phyloP scores from a whole-genome alignment of 495 filamentous ascomycete genomes.

The Penicillium psychrofluorescens region DNA sequence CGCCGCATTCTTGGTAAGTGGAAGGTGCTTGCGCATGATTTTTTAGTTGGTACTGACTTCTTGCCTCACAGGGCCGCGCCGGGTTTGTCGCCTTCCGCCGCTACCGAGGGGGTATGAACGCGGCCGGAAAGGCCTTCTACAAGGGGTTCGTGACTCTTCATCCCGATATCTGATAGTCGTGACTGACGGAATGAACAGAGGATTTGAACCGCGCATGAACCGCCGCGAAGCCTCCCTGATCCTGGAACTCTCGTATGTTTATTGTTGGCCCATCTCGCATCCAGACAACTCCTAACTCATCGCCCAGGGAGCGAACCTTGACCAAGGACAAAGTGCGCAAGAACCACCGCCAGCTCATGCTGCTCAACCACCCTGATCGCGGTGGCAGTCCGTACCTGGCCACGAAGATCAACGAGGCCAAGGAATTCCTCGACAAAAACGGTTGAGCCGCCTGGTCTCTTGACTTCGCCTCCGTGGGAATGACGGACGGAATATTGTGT shows the following conservation, averaged over 20 bases:
- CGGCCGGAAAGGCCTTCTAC: slow-evolving; percentile 86
- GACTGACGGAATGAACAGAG: slow-evolving; percentile 30
- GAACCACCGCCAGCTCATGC: slow-evolving; percentile 93
- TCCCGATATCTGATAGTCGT: neutral
- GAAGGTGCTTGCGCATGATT: neutral
- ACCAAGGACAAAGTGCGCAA: slow-evolving; percentile 92
- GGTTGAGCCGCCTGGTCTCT: slow-evolving; percentile 6
- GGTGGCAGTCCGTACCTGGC: slow-evolving; percentile 95
- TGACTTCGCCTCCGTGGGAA: neutral
- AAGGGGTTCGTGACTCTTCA: slow-evolving; percentile 53
- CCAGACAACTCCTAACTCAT: neutral
- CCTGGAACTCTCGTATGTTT: slow-evolving; percentile 73
- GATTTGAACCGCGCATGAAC: slow-evolving; percentile 93
- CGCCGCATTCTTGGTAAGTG: slow-evolving; percentile 67
- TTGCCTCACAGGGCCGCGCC: slow-evolving; percentile 65
- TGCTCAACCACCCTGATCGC: slow-evolving; percentile 95
- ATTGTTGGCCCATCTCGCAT: neutral
- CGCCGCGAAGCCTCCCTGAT: slow-evolving; percentile 86
- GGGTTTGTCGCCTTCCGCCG: slow-evolving; percentile 82
- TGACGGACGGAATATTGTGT: slow-evolving; percentile 3
- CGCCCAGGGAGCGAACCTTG: slow-evolving; percentile 66
- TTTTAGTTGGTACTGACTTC: slow-evolving; percentile 6
- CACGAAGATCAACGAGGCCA: slow-evolving; percentile 96
- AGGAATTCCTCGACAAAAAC: slow-evolving; percentile 87
- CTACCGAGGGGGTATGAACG: slow-evolving; percentile 66